phyloP scores from a whole-genome alignment of 768 basidiomycete species.

The Cystobasidium onofrii region DNA sequence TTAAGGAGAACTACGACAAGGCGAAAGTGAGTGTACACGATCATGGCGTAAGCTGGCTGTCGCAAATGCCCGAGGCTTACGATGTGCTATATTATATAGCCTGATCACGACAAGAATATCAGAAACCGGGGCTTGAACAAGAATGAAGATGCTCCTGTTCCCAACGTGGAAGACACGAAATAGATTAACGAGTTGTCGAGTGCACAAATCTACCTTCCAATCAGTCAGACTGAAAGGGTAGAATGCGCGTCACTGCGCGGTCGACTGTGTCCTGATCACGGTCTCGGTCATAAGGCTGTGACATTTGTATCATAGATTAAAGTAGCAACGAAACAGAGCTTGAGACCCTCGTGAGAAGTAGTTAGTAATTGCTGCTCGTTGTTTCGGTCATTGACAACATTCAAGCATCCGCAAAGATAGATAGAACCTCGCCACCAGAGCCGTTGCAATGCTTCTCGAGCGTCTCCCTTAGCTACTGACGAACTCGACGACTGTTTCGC shows the following conservation, averaged over 20 bases:
- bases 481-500: no score
- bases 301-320: not conserved
- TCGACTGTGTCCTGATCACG: no score
- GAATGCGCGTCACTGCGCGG: not conserved
- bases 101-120: conserved; percentile 19
- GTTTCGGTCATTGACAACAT: no score
- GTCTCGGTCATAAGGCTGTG: not conserved
- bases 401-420: no score
- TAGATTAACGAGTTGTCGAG: not conserved
- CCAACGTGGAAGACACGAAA: not conserved
- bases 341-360: no score
- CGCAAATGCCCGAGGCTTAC: no score
- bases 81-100: not conserved
- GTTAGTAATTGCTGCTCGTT: no score
- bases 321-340: not conserved
- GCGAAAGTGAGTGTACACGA: conserved; percentile 6
- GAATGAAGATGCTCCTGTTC: conserved; percentile 2
- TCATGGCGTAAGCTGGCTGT: no score
- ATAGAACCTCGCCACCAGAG: no score
- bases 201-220: not conserved
- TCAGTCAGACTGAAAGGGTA: not conserved
- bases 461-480: no score
- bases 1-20: conserved; percentile 8
- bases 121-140: conserved; percentile 15
- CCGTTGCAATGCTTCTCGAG: no score